These are phyloP conservation scores for Rhizomucor pusillus DNA, from an alignment of 371 early-diverging fungal species.

Conservation along the genomic window DNA sequence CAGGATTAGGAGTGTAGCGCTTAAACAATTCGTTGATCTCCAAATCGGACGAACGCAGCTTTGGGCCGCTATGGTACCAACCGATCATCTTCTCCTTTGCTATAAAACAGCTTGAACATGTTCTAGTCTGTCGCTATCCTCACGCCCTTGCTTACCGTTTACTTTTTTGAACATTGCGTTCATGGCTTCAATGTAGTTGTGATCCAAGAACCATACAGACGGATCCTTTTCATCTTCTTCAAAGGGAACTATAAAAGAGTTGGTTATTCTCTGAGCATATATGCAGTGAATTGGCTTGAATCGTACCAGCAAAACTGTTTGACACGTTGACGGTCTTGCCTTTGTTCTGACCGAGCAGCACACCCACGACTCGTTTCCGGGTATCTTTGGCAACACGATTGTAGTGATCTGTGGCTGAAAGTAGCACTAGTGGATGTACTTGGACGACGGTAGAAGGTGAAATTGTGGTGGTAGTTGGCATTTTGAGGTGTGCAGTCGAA, in stretches of 20 bases:
- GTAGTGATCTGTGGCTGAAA: conserved; percentile 99
- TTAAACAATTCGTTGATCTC: conserved; percentile 98
- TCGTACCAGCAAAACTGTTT: conserved; percentile 96
- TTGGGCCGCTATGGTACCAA: conserved; percentile 99
- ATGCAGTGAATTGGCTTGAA: background rate
- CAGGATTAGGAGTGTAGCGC: conserved; percentile 93
- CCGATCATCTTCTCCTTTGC: conserved; percentile 98
- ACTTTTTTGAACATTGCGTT: conserved; percentile 99
- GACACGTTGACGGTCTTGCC: conserved; percentile 94
- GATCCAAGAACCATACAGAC: conserved; percentile 98
- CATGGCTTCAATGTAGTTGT: conserved; percentile 99
- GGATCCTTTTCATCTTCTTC: conserved; percentile 99
- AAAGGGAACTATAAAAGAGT: conserved; percentile 83
- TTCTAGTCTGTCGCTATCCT: background rate
- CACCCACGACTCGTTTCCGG: conserved; percentile 97
- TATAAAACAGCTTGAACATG: conserved; percentile 18
- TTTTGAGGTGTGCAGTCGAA: background rate
- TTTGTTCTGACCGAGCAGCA: conserved; percentile 95
- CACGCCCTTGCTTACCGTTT: conserved; percentile 66
- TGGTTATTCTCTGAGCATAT: background rate
- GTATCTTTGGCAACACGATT: conserved; percentile 95
- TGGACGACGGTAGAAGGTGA: conserved; percentile 63
- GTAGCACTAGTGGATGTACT: conserved; percentile 98
- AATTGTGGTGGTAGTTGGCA: conserved; percentile 46
- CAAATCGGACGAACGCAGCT: conserved; percentile 95